phyloP scores from a whole-genome alignment of 176 grass and related monocot species.

The Oropetium thomaeum region DNA sequence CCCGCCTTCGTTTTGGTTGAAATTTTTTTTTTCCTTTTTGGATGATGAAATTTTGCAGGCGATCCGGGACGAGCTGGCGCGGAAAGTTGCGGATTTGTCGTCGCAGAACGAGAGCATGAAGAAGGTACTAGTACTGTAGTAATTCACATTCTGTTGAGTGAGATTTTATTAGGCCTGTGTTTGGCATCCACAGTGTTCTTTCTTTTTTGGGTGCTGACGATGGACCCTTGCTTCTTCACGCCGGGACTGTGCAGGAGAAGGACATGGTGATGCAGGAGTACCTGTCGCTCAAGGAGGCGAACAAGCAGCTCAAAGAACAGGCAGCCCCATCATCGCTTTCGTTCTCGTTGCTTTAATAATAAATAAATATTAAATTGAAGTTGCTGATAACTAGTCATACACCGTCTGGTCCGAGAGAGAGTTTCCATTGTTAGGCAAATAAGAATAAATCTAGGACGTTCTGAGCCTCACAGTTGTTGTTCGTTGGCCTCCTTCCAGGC shows the following conservation, averaged over 20 bases:
- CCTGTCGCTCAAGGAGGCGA: constrained; percentile 65
- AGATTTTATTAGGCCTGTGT: no score
- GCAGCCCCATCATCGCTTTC: constrained; percentile 33
- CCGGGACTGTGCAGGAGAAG: constrained; percentile 85
- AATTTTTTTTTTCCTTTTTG: no score
- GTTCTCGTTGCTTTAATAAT: constrained; percentile 5
- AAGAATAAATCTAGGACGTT: constrained; percentile 36
- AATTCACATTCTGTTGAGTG: not conserved
- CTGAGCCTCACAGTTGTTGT: constrained; percentile 38
- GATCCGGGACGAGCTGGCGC: constrained; percentile 63
- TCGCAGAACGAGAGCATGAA: constrained; percentile 77
- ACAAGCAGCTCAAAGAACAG: constrained; percentile 84
- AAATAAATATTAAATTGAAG: no score
- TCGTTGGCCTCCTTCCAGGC: no score
- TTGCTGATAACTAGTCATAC: no score
- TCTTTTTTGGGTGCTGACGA: no score
- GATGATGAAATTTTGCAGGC: constrained; percentile 28
- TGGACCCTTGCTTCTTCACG: no score
- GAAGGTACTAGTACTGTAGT: constrained; percentile 46
- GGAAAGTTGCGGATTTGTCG: constrained; percentile 62
- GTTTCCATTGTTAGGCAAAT: constrained; percentile 17
- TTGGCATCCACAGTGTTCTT: no score
- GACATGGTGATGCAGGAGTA: constrained; percentile 67
- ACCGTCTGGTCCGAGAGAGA: no score
- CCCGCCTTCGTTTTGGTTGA: no score